These are phyloP conservation scores for Glycine latifolia DNA, from an alignment of 306 rosid genomes.

Conservation along the genomic window DNA sequence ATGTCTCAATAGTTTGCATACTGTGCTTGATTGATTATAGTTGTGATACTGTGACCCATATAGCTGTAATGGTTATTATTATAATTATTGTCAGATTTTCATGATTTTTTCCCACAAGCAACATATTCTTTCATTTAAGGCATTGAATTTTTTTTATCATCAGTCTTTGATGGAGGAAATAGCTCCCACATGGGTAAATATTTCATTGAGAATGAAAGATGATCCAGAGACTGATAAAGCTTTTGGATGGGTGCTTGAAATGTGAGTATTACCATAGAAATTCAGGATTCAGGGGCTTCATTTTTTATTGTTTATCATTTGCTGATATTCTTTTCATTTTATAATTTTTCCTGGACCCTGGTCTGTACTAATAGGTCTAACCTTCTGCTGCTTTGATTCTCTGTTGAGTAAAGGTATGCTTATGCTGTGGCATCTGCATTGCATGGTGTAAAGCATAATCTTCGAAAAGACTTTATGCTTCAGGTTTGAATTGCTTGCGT, in stretches of 20 bases:
- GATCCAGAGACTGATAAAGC: conserved; percentile 84
- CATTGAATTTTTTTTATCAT: conserved; percentile 47
- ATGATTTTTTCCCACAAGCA: conserved; percentile 14
- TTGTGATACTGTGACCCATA: conserved; percentile 12
- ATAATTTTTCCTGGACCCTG: conserved; percentile 40
- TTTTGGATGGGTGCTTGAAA: conserved; percentile 98
- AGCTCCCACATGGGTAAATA: conserved; percentile 98
- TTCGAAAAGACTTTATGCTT: conserved; percentile 82
- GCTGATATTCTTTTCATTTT: conserved; percentile 44
- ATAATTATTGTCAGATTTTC: conserved; percentile 7
- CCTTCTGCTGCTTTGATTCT: conserved; percentile 46
- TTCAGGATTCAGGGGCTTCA: not conserved
- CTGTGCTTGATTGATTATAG: conserved; percentile 24
- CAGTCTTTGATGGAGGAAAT: conserved; percentile 90
- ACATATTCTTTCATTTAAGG: conserved; percentile 29
- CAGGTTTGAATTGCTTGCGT: conserved; percentile 64
- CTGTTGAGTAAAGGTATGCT: conserved; percentile 74
- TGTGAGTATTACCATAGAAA: conserved; percentile 63
- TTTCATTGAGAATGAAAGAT: conserved; percentile 89
- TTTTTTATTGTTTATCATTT: conserved; percentile 36
- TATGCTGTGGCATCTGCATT: conserved; percentile 95
- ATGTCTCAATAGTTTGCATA: conserved; percentile 45
- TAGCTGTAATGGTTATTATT: conserved; percentile 3
- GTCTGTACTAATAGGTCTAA: conserved; percentile 39
- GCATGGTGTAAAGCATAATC: conserved; percentile 82